A percentile compares a stretch with the other conserved stretches of the same genome.
Conservation (phyloP, 2,329 filamentous ascomycete genomes). For the Xylaria sp. region DNA sequence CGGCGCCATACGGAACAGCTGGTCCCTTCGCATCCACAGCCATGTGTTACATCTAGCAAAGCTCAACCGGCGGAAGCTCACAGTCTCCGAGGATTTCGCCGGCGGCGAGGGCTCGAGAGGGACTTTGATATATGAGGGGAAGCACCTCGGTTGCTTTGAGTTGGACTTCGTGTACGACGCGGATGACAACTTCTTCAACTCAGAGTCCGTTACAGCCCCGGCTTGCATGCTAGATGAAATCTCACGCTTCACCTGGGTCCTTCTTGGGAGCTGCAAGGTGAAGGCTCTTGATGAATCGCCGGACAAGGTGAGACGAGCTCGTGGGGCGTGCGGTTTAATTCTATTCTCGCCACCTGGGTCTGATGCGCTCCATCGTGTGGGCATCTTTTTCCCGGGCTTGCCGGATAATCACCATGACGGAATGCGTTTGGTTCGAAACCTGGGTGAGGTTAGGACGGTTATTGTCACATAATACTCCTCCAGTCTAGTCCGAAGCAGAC, state of each 20-base stretch:
- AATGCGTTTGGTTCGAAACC: neutral
- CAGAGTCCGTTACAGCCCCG: neutral
- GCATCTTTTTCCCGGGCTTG: slow-evolving; percentile 1
- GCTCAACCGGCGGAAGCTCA: neutral
- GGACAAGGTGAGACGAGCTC: neutral
- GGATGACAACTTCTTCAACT: slow-evolving; percentile 5
- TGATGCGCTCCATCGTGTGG: slow-evolving; percentile 2
- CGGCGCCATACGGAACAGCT: neutral
- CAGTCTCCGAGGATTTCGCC: slow-evolving; percentile 1
- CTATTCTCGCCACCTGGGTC: neutral
- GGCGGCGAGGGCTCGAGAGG: slow-evolving; percentile 3
- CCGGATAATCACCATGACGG: slow-evolving; percentile 11
- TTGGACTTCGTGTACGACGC: slow-evolving; percentile 9
- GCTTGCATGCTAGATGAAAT: slow-evolving; percentile 12
- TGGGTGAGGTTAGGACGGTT: slow-evolving; percentile 1
- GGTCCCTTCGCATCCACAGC: slow-evolving; percentile 12
- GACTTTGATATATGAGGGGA: slow-evolving; percentile 6
- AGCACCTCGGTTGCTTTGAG: slow-evolving; percentile 7
- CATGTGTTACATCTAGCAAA: slow-evolving; percentile 4
- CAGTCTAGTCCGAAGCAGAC: no score
- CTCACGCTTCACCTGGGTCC: slow-evolving; percentile 3
- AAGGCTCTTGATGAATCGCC: neutral
- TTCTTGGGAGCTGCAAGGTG: slow-evolving; percentile 9
- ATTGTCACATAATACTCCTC: neutral
- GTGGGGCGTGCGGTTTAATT: slow-evolving; percentile 9